Percentiles rank a stretch among this genome's conserved stretches.
Evolutionary conservation across 2,329 filamentous ascomycete genomes (phyloP).

Genomic region (Fonsecaea multimorphosa): DNA sequence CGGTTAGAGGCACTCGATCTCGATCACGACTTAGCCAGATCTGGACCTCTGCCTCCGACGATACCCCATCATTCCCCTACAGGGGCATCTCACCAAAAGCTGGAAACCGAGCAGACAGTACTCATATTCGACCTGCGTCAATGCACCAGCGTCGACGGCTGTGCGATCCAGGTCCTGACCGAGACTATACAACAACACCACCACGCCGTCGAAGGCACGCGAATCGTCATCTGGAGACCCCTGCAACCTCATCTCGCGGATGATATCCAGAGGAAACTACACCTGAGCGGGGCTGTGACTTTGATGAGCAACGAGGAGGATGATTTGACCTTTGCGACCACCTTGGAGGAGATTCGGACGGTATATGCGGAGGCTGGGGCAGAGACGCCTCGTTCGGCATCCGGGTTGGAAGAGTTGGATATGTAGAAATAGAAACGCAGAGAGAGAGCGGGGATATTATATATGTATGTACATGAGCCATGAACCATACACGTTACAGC

Average conservation of each 20-base stretch:
- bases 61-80: background rate
- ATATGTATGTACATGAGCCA: background rate
- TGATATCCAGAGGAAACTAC: background rate
- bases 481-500: too few species aligned
- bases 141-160: conserved; percentile 14
- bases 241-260: background rate
- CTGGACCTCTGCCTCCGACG: too few species aligned
- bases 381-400: background rate
- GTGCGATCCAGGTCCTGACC: conserved; percentile 15
- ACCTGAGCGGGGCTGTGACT: background rate
- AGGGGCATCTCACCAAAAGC: background rate
- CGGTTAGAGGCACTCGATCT: conserved; percentile 4
- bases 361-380: background rate
- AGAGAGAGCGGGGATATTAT: background rate
- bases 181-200: conserved; percentile 12
- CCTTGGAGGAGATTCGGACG: conserved; percentile 5
- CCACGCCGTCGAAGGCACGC: background rate
- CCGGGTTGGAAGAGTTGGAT: conserved; percentile 1
- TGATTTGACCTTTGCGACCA: conserved; percentile 5
- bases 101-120: background rate
- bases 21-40: background rate
- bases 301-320: background rate
- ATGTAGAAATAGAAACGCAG: background rate
- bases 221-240: conserved; percentile 14
- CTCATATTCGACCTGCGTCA: conserved; percentile 17